These are phyloP conservation scores for Melanogaster broomeanus DNA, from an alignment of 768 basidiomycete species.

Conservation along the genomic window DNA sequence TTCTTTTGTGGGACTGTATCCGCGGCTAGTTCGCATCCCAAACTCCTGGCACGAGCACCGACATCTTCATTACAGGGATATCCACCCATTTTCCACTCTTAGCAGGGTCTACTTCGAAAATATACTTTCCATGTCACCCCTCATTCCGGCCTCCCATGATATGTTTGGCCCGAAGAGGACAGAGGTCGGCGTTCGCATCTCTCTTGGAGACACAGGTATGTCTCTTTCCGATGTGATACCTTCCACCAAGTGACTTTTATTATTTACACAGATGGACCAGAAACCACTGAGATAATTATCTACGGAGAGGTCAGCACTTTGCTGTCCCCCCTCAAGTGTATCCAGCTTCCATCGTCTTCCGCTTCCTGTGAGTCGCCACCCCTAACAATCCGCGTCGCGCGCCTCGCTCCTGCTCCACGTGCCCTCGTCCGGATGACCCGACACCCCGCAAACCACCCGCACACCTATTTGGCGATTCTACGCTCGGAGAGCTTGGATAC, in stretches of 20 bases:
- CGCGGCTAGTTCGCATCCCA: neutral
- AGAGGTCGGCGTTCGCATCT: constrained; percentile 62
- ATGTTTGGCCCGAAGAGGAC: constrained; percentile 34
- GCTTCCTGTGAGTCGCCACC: constrained; percentile 22
- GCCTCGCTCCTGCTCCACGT: constrained; percentile 48
- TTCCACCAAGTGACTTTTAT: neutral
- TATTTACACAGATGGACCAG: constrained; percentile 55
- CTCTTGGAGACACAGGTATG: constrained; percentile 67
- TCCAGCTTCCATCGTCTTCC: constrained; percentile 17
- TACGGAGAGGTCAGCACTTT: constrained; percentile 39
- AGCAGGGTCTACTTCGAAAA: constrained; percentile 73
- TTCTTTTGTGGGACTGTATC: constrained; percentile 15
- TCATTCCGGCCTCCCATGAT: constrained; percentile 26
- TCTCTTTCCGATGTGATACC: neutral
- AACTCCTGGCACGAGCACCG: neutral
- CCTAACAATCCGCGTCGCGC: constrained; percentile 52
- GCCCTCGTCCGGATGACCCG: constrained; percentile 75
- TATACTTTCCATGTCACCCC: constrained; percentile 53
- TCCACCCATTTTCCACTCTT: constrained; percentile 65
- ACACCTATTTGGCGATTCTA: constrained; percentile 17
- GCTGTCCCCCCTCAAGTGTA: constrained; percentile 11
- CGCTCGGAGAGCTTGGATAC: constrained; percentile 16
- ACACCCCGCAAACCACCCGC: constrained; percentile 69
- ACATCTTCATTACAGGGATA: constrained; percentile 47
- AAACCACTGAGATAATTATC: constrained; percentile 66